phyloP scores from a whole-genome alignment of 163 green algal genomes.

The Botryococcus braunii region DNA sequence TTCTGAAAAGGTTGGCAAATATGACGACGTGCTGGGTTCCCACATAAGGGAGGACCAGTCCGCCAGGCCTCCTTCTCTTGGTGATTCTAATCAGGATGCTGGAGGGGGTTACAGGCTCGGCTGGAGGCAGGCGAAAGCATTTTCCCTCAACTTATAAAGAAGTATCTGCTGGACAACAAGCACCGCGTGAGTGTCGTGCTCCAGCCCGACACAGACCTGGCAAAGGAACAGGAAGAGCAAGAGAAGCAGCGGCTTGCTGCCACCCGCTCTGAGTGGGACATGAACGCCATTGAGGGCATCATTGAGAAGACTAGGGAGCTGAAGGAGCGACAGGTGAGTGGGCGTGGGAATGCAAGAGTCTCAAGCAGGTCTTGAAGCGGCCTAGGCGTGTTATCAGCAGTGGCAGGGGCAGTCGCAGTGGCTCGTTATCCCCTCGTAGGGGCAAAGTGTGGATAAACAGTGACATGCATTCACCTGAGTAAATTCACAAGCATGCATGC shows the following conservation, averaged over 20 bases:
- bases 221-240: constrained; percentile 50
- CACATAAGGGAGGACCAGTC: too few species aligned
- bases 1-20: too few species aligned
- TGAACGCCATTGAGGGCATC: constrained; percentile 53
- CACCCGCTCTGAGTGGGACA: constrained; percentile 34
- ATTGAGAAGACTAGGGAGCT: constrained; percentile 68
- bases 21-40: too few species aligned
- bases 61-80: too few species aligned
- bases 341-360: too few species aligned
- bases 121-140: constrained; percentile 75
- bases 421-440: too few species aligned
- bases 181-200: constrained; percentile 77
- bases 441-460: too few species aligned
- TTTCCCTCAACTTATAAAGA: constrained; percentile 82
- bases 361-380: too few species aligned
- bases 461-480: too few species aligned
- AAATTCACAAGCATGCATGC: too few species aligned
- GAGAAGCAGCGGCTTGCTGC: constrained; percentile 62
- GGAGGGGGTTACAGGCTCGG: constrained; percentile 24
- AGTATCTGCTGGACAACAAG: constrained; percentile 87
- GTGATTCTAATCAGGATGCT: not conserved
- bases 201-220: constrained; percentile 63
- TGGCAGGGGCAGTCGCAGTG: too few species aligned
- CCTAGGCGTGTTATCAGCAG: too few species aligned
- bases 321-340: constrained; percentile 53